phyloP scores from a whole-genome alignment of 2,329 filamentous ascomycete species.

The Ascochyta fabae region DNA sequence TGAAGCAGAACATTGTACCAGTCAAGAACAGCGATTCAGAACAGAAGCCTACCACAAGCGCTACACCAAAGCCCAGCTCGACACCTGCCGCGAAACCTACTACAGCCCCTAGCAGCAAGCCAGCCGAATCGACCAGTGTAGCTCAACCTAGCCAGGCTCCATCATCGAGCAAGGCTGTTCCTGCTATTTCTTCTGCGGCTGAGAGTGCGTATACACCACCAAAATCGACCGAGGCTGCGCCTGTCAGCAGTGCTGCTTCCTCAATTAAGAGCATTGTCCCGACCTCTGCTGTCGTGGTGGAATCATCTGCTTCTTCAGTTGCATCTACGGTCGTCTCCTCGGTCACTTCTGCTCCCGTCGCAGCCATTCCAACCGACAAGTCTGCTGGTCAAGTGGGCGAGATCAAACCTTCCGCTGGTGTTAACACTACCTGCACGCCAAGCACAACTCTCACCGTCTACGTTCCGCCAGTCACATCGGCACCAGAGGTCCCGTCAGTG shows the following conservation, averaged over 20 bases:
- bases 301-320: constrained; percentile 12
- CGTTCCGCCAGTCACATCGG: constrained; percentile 22
- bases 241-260: constrained; percentile 7
- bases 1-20: constrained; percentile 41
- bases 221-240: constrained; percentile 15
- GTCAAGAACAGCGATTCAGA: constrained; percentile 30
- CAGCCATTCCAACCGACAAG: constrained; percentile 15
- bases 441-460: constrained; percentile 37
- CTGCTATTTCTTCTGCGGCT: constrained; percentile 7
- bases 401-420: constrained; percentile 13
- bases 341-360: constrained; percentile 5
- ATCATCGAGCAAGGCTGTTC: constrained; percentile 9
- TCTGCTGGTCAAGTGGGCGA: constrained; percentile 22
- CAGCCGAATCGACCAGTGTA: constrained; percentile 16
- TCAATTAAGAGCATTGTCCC: constrained; percentile 10
- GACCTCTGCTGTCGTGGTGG: not conserved
- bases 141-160: not conserved
- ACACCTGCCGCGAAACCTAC: constrained; percentile 15
- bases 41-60: constrained; percentile 24
- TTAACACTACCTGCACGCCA: constrained; percentile 27
- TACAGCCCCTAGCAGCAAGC: constrained; percentile 4
- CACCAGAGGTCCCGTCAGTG: constrained; percentile 11
- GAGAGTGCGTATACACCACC: constrained; percentile 12
- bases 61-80: constrained; percentile 26
- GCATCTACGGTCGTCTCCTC: constrained; percentile 3